These are phyloP conservation scores for Discostella stelligera DNA, from an alignment of 352 stramenopile genomes.

Conservation along the genomic window DNA sequence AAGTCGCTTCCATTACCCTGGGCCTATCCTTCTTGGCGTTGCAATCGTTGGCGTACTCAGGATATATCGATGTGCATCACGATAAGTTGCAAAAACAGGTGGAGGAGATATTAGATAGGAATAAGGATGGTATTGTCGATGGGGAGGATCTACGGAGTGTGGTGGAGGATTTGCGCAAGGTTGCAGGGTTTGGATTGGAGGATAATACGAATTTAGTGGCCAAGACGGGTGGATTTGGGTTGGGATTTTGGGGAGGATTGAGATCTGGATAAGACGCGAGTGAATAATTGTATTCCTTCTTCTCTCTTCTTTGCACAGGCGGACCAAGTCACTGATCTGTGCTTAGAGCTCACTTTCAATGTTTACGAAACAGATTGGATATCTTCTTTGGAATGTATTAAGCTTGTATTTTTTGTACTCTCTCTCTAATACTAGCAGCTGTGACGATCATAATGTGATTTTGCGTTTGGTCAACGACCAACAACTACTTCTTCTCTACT, in stretches of 20 bases:
- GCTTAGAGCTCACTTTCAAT: no score
- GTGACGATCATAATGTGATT: neutral
- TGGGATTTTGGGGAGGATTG: constrained; percentile 67
- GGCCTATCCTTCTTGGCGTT: constrained; percentile 60
- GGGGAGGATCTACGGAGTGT: constrained; percentile 44
- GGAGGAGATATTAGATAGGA: constrained; percentile 62
- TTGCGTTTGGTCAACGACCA: neutral
- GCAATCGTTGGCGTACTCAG: constrained; percentile 57
- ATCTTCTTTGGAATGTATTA: neutral
- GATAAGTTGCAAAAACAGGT: constrained; percentile 55
- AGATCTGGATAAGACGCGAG: constrained; percentile 47
- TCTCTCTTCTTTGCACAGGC: no score
- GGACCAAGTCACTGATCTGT: neutral
- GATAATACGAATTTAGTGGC: constrained; percentile 51
- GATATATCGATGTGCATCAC: constrained; percentile 75
- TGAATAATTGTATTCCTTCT: constrained; percentile 1
- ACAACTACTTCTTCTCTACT: no score
- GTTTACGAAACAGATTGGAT: neutral
- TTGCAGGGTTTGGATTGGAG: constrained; percentile 58
- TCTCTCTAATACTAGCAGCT: neutral
- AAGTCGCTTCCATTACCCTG: constrained; percentile 47
- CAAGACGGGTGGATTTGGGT: constrained; percentile 61
- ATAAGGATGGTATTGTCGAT: constrained; percentile 72
- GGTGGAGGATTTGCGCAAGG: constrained; percentile 48
- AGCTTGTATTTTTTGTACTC: neutral